Percentiles rank a stretch among this genome's conserved stretches.
Evolutionary conservation across 352 stramenopile species (phyloP).

Genomic region (Plasmopara viticola): DNA sequence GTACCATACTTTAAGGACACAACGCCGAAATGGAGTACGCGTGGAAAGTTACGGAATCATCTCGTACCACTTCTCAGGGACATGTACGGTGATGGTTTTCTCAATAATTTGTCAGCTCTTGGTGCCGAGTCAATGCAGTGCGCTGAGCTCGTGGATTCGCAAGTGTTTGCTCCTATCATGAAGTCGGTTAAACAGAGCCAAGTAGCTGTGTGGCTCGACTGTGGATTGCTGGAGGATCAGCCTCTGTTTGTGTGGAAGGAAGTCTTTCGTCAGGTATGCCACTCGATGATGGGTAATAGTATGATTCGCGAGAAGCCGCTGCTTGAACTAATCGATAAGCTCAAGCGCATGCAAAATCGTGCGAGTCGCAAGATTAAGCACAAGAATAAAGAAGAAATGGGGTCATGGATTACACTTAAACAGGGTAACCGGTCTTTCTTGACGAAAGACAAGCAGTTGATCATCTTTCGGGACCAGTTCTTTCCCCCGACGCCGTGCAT

Average conservation of each 20-base stretch:
- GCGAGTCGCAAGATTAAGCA: conserved; percentile 23
- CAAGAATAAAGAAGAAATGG: conserved; percentile 37
- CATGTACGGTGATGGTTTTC: conserved; percentile 91
- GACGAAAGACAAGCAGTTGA: conserved; percentile 49
- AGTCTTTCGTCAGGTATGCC: conserved; percentile 75
- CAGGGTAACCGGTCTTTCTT: conserved; percentile 78
- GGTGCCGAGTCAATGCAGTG: conserved; percentile 78
- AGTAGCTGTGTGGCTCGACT: conserved; percentile 69
- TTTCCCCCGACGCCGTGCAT: conserved; percentile 38
- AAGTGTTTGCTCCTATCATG: conserved; percentile 59
- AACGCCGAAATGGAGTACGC: conserved; percentile 94
- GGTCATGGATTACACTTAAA: conserved; percentile 81
- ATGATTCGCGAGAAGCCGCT: conserved; percentile 84
- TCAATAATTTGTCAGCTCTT: conserved; percentile 76
- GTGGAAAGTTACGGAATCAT: conserved; percentile 93
- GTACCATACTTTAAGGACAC: conserved; percentile 98
- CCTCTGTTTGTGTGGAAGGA: conserved; percentile 86
- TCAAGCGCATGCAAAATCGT: conserved; percentile 36
- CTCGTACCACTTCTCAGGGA: conserved; percentile 92
- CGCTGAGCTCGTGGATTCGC: conserved; percentile 51
- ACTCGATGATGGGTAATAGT: conserved; percentile 70
- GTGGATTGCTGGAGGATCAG: conserved; percentile 40
- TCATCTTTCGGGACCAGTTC: conserved; percentile 77
- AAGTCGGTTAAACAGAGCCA: conserved; percentile 44
- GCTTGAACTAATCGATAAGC: conserved; percentile 66